phyloP scores from a whole-genome alignment of 768 basidiomycete genomes.

The Boletus vinaceobasis region DNA sequence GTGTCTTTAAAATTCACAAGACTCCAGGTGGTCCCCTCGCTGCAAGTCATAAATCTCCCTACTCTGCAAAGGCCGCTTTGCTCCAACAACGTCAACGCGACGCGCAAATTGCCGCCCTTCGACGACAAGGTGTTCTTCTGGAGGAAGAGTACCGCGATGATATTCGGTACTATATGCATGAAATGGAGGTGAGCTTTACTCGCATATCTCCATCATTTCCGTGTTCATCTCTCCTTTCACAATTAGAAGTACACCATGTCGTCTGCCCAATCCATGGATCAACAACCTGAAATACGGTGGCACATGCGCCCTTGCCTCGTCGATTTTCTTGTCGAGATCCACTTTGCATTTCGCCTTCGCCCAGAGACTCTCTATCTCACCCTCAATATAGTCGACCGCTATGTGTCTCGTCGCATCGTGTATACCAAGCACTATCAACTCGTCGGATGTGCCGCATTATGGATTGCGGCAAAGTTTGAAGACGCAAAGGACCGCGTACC shows the following conservation, averaged over 20 bases:
- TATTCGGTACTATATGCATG: conserved; percentile 90
- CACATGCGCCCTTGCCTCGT: conserved; percentile 99
- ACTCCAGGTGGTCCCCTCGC: conserved; percentile 47
- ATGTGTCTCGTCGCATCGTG: conserved; percentile 96
- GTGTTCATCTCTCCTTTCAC: conserved; percentile 6
- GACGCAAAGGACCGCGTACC: conserved; percentile 98
- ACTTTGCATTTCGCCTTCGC: conserved; percentile 95
- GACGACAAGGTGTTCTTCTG: conserved; percentile 71
- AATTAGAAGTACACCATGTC: conserved; percentile 79
- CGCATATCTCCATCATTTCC: neutral
- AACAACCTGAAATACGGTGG: conserved; percentile 98
- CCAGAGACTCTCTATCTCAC: conserved; percentile 99
- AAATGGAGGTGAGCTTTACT: conserved; percentile 85
- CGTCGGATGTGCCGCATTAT: conserved; percentile 95
- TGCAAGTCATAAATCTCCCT: conserved; percentile 58
- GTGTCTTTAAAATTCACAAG: conserved; percentile 66
- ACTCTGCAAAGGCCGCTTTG: conserved; percentile 57
- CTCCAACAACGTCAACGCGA: conserved; percentile 67
- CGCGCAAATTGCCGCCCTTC: conserved; percentile 63
- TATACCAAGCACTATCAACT: conserved; percentile 99
- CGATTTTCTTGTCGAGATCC: conserved; percentile 98
- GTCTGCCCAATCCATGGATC: conserved; percentile 95
- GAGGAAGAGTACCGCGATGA: conserved; percentile 97
- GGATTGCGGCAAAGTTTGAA: conserved; percentile 99
- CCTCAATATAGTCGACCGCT: conserved; percentile 98